Base-by-base conservation (phyloP, 345 rosid genomes). In the Syzygium aromaticum region DNA sequence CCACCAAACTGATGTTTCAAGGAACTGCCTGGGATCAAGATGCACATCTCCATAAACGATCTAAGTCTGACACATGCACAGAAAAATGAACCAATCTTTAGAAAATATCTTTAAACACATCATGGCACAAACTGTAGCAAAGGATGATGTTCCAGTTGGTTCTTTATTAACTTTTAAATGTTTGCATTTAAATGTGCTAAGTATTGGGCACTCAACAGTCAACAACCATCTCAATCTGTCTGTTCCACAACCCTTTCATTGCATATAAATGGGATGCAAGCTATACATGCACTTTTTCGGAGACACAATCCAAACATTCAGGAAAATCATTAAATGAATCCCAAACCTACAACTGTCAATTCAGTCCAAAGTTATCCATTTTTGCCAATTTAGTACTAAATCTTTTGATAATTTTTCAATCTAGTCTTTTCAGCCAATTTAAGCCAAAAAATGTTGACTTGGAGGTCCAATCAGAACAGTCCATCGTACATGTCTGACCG, bases 21-120 rank as follows among this genome's bases (percentile, higher is more conserved):
- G 89, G 96, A 90, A 87, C 92, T 92, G 77, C 98, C 98, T 22
- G 98, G 95, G 89, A 94, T 86, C 86, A 97, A 90, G 90, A 97
- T 97, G 90, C 99, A 97, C 89, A 97, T 91, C 89, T 97, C 98
- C 98, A 97, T 95, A 85, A 95, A 93, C 38, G 98, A 93, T 84
- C 97, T 92, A 59, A 97, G 97, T 90, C 98, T 97, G 96, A 77
- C 64, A 84, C 54, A 61, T 30, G 87, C 87, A 84, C 86, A 86
- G 49, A 78, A 86, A 89, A 82, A 61, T 51, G n/a, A 80, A 85
- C 67, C 25, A 67, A 88, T 38, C 78, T 38, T 73, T 21, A 73
- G 82, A 73, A 73, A 73, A 38, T 38, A 38, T 73, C 49, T 59
- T n/a, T 28, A 84, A 33, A 40, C 46, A 85, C 28, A 25, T 54